Evolutionary conservation across 2,329 filamentous ascomycete species (phyloP), one percentile per base, ranked within the genome.

Genomic region (Rhynchosporium agropyri): DNA sequence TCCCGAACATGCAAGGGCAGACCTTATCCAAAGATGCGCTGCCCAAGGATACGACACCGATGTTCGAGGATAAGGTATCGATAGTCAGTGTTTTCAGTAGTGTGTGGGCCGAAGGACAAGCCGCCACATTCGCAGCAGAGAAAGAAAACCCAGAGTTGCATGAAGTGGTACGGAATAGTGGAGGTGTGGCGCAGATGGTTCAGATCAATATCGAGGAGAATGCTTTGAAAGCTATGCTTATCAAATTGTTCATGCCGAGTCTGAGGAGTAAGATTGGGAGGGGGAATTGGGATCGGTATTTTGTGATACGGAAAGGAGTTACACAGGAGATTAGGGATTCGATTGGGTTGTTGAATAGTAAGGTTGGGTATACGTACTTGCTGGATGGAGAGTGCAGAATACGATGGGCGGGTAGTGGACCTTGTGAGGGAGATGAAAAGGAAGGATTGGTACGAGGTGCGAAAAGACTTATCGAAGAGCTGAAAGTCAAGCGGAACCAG

Each of bases 151-250:
- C 90, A 0, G 85, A 79, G n/a, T 78, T 97, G 54, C 83, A 87
- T 59, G 78, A 84, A 55, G 76, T 89, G 2, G 69, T 96, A n/a
- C 76, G 78, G 53, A 76, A 77, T 57, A 80, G 81, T 65, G 75
- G 77, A 8, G 83, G 81, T 4, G 68, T 79, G 8, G 87, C 87
- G 31, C 94, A 98, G 80, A 80, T 87, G 69, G 87, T 97, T n/a
- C 86, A 90, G 75, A 81, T 99, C 74, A 98, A 98, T 74, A 79
- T 94, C 62, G 93, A 98, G 78, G 88, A 94, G 71, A 96, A 96
- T 75, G 74, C 79, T 40, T 73, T 96, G 70, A 88, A 87, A 74
- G 82, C 83, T 3, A 80, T 79, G 80, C 71, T 89, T 29, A 77
- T 89, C 53, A 78, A 77, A 61, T 67, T 87, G 49, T 89, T 88